A percentile compares a stretch with the other conserved stretches of the same genome.
Evolutionary conservation across 2,329 filamentous ascomycete genomes (phyloP).

Genomic region (Cryphonectria naterciae): DNA sequence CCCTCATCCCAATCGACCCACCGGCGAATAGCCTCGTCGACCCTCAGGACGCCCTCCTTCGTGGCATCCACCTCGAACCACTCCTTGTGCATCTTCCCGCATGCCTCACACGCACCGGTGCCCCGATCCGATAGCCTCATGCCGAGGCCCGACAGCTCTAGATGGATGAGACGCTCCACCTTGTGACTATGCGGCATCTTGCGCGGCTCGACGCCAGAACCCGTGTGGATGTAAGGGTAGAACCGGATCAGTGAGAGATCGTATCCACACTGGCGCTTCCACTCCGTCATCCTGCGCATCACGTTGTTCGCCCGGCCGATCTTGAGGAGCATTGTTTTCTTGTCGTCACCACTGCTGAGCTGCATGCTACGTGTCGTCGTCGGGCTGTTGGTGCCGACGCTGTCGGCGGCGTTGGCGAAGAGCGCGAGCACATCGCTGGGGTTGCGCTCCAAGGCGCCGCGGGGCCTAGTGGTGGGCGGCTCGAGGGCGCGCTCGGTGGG

Average conservation of each 20-base stretch:
- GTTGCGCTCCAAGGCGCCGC: constrained; percentile 45
- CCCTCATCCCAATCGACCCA: constrained; percentile 86
- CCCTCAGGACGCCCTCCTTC: constrained; percentile 39
- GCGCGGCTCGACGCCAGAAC: constrained; percentile 49
- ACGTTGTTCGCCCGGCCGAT: constrained; percentile 78
- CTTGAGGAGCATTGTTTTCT: constrained; percentile 69
- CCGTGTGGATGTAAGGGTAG: constrained; percentile 76
- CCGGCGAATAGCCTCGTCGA: constrained; percentile 71
- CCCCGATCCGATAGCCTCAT: constrained; percentile 55
- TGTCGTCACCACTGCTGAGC: constrained; percentile 33
- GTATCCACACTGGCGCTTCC: constrained; percentile 91
- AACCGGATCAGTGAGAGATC: constrained; percentile 85
- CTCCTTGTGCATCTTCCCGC: constrained; percentile 85
- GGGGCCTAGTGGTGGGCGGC: constrained; percentile 44
- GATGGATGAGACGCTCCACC: constrained; percentile 86
- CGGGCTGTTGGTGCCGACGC: constrained; percentile 31
- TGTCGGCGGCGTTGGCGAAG: constrained; percentile 45
- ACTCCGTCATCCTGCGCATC: constrained; percentile 87
- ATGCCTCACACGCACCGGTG: constrained; percentile 66
- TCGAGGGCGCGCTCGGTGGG: constrained; percentile 46
- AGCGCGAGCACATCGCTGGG: constrained; percentile 60
- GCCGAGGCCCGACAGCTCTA: constrained; percentile 75
- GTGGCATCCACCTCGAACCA: constrained; percentile 83
- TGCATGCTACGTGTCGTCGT: constrained; percentile 27
- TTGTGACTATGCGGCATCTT: constrained; percentile 86